Percentiles rank a stretch among this genome's conserved stretches.
phyloP scores from a whole-genome alignment of 2,329 filamentous ascomycete species.

The Aspergillus cejpii region DNA sequence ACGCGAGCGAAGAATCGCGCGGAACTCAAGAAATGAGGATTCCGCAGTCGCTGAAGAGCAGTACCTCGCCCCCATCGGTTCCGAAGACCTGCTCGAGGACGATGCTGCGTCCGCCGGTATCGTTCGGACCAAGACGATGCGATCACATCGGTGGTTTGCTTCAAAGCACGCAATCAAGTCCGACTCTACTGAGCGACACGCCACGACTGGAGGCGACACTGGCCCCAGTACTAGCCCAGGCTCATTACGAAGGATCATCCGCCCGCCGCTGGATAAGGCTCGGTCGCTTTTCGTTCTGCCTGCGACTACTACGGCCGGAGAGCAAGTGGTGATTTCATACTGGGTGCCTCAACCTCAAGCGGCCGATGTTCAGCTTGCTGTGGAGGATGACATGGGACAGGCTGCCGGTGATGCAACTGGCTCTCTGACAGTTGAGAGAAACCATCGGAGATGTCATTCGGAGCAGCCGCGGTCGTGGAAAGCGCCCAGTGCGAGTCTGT shows the following conservation, averaged over 20 bases:
- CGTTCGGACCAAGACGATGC: slow-evolving; percentile 18
- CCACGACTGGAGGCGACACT: too few relatives aligned
- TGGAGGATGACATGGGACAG: slow-evolving; percentile 6
- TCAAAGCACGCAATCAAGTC: not conserved
- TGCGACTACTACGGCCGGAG: slow-evolving; percentile 16
- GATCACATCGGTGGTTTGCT: slow-evolving; percentile 11
- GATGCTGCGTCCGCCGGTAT: slow-evolving; percentile 33
- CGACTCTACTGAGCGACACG: too few relatives aligned
- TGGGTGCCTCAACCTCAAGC: slow-evolving; percentile 14
- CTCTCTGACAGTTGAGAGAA: slow-evolving; percentile 17
- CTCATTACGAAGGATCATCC: slow-evolving; percentile 26
- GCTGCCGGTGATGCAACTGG: slow-evolving; percentile 1
- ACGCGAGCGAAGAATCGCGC: slow-evolving; percentile 17
- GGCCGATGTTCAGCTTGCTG: slow-evolving; percentile 5
- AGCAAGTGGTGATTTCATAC: slow-evolving; percentile 18
- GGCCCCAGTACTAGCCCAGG: too few relatives aligned
- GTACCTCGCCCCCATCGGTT: slow-evolving; percentile 15
- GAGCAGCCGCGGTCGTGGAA: slow-evolving; percentile 36
- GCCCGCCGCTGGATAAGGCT: slow-evolving; percentile 28
- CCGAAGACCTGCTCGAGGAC: slow-evolving; percentile 23
- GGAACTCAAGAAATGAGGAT: not conserved
- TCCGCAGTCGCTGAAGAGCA: slow-evolving; percentile 4
- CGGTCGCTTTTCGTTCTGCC: slow-evolving; percentile 28
- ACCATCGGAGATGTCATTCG: slow-evolving; percentile 35
- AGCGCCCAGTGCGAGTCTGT: slow-evolving; percentile 31